Evolutionary conservation across 352 stramenopile species (phyloP).

Genomic region (Paralagenidium karlingii): DNA sequence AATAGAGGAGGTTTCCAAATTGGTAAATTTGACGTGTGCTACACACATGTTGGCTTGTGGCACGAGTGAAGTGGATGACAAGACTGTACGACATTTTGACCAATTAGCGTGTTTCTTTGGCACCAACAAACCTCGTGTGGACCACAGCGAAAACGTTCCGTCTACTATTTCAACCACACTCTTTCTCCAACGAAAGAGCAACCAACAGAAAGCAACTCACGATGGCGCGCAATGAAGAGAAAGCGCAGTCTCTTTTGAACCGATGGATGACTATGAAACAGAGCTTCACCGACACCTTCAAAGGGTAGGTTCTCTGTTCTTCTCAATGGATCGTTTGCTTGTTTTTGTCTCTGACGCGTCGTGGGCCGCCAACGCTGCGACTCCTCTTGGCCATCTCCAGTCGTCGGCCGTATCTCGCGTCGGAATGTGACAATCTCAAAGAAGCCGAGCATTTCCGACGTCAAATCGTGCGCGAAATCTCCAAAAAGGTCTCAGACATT

Average conservation of each 20-base stretch:
- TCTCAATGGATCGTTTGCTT: slow-evolving; percentile 3
- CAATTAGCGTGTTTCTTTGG: no score
- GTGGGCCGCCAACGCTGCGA: background rate
- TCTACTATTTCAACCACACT: no score
- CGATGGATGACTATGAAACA: slow-evolving; percentile 97
- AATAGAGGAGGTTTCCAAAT: no score
- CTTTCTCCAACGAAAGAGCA: no score
- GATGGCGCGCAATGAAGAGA: slow-evolving; percentile 98
- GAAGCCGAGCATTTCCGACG: slow-evolving; percentile 89
- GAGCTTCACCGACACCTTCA: slow-evolving; percentile 78
- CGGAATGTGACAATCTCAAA: slow-evolving; percentile 87
- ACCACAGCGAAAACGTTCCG: no score
- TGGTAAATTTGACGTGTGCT: no score
- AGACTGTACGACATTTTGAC: no score
- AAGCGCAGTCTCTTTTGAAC: slow-evolving; percentile 96
- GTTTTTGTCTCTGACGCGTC: slow-evolving; percentile 1
- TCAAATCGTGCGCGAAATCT: slow-evolving; percentile 93
- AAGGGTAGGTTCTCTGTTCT: no score
- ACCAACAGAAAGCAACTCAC: no score
- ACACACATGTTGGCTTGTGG: no score
- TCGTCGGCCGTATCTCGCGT: slow-evolving; percentile 87
- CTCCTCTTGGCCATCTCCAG: slow-evolving; percentile 6
- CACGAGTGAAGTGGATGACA: no score
- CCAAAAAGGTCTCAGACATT: slow-evolving; percentile 92
- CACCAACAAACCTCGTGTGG: no score